A percentile compares a stretch with the other conserved stretches of the same genome.
Conservation (phyloP, 495 filamentous ascomycete species). For the Physcia stellaris region DNA sequence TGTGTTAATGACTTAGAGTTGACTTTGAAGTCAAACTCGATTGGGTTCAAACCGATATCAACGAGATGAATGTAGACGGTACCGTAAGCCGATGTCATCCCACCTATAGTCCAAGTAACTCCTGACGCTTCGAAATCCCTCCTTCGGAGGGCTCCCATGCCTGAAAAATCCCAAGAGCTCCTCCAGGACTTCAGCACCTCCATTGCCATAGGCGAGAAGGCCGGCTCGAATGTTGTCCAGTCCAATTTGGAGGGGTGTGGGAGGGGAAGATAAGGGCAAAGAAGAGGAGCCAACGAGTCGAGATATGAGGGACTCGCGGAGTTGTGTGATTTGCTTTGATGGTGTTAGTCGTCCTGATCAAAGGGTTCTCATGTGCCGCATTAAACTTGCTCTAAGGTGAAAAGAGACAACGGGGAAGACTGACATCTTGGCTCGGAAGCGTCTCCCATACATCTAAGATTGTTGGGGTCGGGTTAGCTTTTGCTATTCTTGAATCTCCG, state of each 20-base stretch:
- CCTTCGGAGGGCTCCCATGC: not conserved
- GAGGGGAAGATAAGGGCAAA: not conserved
- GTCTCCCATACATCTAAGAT: slow-evolving; percentile 14
- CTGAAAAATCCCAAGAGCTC: not conserved
- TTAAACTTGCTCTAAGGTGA: too few relatives aligned
- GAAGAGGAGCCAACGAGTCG: not conserved
- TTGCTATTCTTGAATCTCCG: too few relatives aligned
- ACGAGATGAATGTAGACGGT: not conserved
- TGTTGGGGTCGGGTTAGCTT: too few relatives aligned
- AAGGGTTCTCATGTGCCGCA: too few relatives aligned
- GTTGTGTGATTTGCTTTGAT: not conserved
- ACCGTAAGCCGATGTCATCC: slow-evolving; percentile 8
- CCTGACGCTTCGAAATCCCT: not conserved
- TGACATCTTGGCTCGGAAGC: not conserved
- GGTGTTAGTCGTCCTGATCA: not conserved
- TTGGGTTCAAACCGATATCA: not conserved
- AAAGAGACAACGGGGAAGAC: too few relatives aligned
- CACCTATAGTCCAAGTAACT: slow-evolving; percentile 7
- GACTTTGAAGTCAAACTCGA: not conserved
- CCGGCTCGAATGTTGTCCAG: not conserved
- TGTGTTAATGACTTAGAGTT: too few relatives aligned
- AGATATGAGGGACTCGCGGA: slow-evolving; percentile 2
- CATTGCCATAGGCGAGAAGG: not conserved
- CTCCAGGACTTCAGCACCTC: slow-evolving; percentile 3
- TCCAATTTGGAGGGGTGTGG: not conserved